Percentiles rank a stretch among this genome's conserved stretches.
Conservation (phyloP, 164 flowering plant species). For the Santalum album region DNA sequence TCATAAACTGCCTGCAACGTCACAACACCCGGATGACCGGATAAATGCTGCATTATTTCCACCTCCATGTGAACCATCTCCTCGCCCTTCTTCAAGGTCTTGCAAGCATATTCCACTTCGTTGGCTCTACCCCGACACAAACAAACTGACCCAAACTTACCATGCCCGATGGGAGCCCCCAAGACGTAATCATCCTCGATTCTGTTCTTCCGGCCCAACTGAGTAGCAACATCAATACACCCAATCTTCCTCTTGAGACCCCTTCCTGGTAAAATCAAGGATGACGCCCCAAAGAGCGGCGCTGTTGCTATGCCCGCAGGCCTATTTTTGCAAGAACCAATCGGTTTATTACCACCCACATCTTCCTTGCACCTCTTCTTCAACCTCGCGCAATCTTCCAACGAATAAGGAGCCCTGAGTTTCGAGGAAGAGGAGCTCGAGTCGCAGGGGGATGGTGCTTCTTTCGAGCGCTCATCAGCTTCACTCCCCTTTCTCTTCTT, state of each 20-base stretch:
- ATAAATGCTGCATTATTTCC: constrained; percentile 97
- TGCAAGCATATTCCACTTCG: constrained; percentile 76
- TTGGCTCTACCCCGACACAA: constrained; percentile 41
- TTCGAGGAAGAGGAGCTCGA: constrained; percentile 19
- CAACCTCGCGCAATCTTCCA: constrained; percentile 55
- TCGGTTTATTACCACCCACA: constrained; percentile 17
- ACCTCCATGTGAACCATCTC: constrained; percentile 90
- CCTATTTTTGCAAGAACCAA: constrained; percentile 40
- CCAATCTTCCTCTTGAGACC: constrained; percentile 96
- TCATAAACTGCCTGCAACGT: constrained; percentile 82
- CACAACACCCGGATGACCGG: constrained; percentile 88
- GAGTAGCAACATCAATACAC: constrained; percentile 72
- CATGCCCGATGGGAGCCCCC: constrained; percentile 57
- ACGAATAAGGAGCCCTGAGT: constrained; percentile 47
- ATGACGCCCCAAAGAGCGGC: constrained; percentile 59
- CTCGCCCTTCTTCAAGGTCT: constrained; percentile 61
- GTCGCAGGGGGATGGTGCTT: constrained; percentile 9
- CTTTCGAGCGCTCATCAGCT: constrained; percentile 14
- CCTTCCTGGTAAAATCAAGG: constrained; percentile 42
- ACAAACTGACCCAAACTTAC: constrained; percentile 86
- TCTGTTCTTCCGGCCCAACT: constrained; percentile 75
- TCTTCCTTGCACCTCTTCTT: constrained; percentile 71
- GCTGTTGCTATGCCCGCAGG: constrained; percentile 65
- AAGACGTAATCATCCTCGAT: constrained; percentile 60
- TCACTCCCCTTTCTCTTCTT: constrained; percentile 75